These are phyloP conservation scores for Stenocarpella maydis DNA, from an alignment of 2,329 filamentous ascomycete species.

Conservation along the genomic window DNA sequence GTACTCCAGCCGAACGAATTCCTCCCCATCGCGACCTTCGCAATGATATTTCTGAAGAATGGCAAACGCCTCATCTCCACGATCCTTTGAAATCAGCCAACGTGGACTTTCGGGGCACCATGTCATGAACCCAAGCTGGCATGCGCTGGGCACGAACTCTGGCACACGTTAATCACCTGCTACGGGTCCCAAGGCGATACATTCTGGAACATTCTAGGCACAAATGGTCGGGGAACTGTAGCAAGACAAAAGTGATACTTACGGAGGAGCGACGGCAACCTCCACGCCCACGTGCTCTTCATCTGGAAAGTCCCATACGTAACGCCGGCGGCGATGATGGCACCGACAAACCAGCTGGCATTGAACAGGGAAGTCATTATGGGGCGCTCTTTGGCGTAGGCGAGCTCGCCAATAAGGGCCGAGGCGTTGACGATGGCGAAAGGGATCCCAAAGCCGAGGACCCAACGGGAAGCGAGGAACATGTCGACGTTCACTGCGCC, in stretches of 20 bases:
- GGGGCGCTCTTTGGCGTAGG: constrained; percentile 45
- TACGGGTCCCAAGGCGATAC: no score
- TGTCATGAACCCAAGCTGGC: constrained; percentile 43
- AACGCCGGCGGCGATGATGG: constrained; percentile 47
- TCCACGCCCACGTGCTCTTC: constrained; percentile 48
- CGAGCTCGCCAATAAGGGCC: constrained; percentile 47
- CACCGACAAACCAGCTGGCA: constrained; percentile 44
- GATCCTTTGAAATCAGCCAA: constrained; percentile 58
- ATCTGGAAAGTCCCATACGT: constrained; percentile 47
- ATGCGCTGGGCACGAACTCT: constrained; percentile 42
- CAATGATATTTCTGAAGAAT: constrained; percentile 66
- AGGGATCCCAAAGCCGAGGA: constrained; percentile 47
- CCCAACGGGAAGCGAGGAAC: constrained; percentile 45
- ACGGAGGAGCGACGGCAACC: constrained; percentile 44
- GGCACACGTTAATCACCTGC: no score
- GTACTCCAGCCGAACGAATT: constrained; percentile 64
- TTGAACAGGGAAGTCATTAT: constrained; percentile 45
- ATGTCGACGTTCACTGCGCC: constrained; percentile 39
- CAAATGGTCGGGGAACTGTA: no score
- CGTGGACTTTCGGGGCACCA: constrained; percentile 59
- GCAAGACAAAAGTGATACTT: no score
- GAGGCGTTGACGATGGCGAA: constrained; percentile 47
- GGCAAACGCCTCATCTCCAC: constrained; percentile 61
- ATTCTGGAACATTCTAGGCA: no score
- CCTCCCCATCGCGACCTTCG: constrained; percentile 60